These are phyloP conservation scores for Hypomyces rosellus DNA, from an alignment of 2,329 filamentous ascomycete genomes.

Conservation along the genomic window DNA sequence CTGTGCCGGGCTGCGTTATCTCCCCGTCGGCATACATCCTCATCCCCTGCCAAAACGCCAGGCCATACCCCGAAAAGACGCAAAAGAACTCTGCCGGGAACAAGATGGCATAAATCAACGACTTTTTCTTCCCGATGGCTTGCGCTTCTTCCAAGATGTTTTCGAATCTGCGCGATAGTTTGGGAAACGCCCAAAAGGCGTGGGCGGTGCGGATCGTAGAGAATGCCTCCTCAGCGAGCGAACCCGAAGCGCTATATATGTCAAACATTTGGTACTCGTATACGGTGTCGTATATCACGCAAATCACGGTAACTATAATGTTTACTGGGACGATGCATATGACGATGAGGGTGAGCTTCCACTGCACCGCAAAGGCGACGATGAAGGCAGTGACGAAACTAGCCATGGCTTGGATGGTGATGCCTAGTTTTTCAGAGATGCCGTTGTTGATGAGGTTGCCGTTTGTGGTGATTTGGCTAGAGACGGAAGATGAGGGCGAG, in stretches of 20 bases:
- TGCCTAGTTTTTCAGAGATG: constrained; percentile 39
- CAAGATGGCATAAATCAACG: constrained; percentile 35
- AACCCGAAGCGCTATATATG: constrained; percentile 36
- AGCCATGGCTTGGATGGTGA: constrained; percentile 34
- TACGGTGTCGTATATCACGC: constrained; percentile 33
- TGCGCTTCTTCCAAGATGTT: constrained; percentile 35
- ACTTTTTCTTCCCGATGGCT: constrained; percentile 36
- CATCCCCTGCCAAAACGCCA: constrained; percentile 48
- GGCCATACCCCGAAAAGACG: constrained; percentile 40
- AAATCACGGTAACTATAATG: constrained; percentile 32
- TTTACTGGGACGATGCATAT: constrained; percentile 39
- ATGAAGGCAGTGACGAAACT: constrained; percentile 35
- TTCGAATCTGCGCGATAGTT: constrained; percentile 36
- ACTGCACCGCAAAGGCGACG: constrained; percentile 34
- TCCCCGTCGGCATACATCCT: constrained; percentile 39
- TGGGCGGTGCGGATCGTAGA: constrained; percentile 43
- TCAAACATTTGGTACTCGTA: constrained; percentile 39
- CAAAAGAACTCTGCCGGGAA: constrained; percentile 42
- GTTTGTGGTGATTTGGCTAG: constrained; percentile 42
- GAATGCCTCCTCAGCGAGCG: constrained; percentile 44
- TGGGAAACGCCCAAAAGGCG: constrained; percentile 43
- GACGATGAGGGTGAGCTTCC: constrained; percentile 39
- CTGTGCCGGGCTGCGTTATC: constrained; percentile 37
- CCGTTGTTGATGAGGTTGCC: constrained; percentile 39
- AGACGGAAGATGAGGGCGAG: constrained; percentile 35